A percentile compares a stretch with the other conserved stretches of the same genome.
phyloP scores from a whole-genome alignment of 768 basidiomycete species.

The Butyriboletus loyo region DNA sequence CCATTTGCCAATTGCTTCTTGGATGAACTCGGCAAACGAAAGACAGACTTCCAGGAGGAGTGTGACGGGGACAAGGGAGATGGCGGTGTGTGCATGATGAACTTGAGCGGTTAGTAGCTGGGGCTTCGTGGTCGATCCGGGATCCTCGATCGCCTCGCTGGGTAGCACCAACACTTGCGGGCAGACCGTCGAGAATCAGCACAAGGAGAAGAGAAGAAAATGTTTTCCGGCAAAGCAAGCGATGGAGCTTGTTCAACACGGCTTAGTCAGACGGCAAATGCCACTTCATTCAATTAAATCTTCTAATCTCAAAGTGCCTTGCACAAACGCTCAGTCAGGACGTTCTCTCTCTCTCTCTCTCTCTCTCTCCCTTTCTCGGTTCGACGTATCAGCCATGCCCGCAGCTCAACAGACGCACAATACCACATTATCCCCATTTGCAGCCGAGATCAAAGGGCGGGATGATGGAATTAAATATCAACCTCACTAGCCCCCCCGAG shows the following conservation, averaged over 20 bases:
- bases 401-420: background rate
- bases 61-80: slow-evolving; percentile 25
- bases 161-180: slow-evolving; percentile 4
- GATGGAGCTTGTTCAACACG: background rate
- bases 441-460: background rate
- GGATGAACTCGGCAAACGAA: slow-evolving; percentile 66
- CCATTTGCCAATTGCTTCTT: slow-evolving; percentile 46
- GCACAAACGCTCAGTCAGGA: too few relatives aligned
- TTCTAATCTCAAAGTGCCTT: too few relatives aligned
- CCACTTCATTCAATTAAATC: slow-evolving; percentile 25
- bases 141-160: slow-evolving; percentile 20
- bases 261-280: slow-evolving; percentile 33
- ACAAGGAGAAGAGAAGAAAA: slow-evolving; percentile 17
- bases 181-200: slow-evolving; percentile 5
- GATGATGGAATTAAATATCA: slow-evolving; percentile 1
- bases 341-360: background rate
- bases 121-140: slow-evolving; percentile 23
- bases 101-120: background rate
- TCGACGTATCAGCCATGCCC: background rate
- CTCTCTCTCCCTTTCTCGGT: background rate
- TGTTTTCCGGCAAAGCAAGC: slow-evolving; percentile 15
- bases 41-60: slow-evolving; percentile 66
- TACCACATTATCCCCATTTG: background rate
- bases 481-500: background rate
- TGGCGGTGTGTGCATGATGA: slow-evolving; percentile 26